phyloP scores from a whole-genome alignment of 1,139 yeast species.

The Saccharomycopsis phalli region DNA sequence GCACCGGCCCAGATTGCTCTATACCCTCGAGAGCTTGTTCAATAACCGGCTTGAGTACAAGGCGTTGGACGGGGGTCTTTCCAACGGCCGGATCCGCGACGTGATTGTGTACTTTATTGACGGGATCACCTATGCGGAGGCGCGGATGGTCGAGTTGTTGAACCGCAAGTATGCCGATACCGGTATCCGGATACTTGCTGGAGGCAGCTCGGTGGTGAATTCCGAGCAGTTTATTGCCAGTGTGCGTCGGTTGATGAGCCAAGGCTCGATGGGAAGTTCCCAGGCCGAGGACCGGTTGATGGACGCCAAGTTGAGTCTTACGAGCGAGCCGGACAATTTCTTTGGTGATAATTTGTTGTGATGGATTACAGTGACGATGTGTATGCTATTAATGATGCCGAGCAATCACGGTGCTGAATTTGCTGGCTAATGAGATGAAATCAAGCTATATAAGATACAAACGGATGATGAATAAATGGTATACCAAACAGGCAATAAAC shows the following conservation, averaged over 20 bases:
- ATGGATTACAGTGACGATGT: neutral
- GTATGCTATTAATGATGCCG: no score
- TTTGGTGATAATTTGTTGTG: constrained; percentile 15
- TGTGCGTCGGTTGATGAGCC: neutral
- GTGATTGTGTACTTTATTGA: constrained; percentile 78
- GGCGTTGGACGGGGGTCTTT: constrained; percentile 29
- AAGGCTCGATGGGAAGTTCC: constrained; percentile 2
- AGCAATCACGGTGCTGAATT: no score
- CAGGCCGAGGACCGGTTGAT: constrained; percentile 12
- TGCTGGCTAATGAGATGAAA: no score
- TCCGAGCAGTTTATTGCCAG: constrained; percentile 34
- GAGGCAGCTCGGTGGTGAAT: constrained; percentile 66
- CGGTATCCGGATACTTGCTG: constrained; percentile 55
- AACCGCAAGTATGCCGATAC: constrained; percentile 35
- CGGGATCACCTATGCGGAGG: constrained; percentile 89
- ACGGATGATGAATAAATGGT: no score
- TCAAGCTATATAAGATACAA: no score
- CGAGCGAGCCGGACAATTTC: neutral
- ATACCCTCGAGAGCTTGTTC: constrained; percentile 39
- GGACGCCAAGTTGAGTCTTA: neutral
- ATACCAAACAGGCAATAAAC: no score
- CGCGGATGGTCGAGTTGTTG: constrained; percentile 69
- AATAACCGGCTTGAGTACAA: constrained; percentile 49
- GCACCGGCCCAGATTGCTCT: constrained; percentile 68
- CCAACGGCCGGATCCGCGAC: constrained; percentile 42